Evolutionary conservation across 1,284 basidiomycete species (phyloP), one percentile per base, ranked within the genome.

Genomic region (Apiotrichum akiyoshidainum): DNA sequence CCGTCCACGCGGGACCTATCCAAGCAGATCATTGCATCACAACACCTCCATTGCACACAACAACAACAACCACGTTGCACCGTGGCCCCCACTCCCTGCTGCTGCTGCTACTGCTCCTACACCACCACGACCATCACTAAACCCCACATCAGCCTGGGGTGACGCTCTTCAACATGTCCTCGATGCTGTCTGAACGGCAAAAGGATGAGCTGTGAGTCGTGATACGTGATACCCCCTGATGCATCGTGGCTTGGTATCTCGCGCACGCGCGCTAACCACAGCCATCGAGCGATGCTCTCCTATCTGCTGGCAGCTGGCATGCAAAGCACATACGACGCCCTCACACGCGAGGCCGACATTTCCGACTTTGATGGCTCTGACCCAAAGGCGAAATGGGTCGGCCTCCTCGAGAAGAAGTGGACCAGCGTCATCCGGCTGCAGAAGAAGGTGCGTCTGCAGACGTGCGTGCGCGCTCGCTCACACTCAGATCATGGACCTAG

Each of bases 331-430:
- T 88, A 83, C 68, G 82, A 85, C 16, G 84, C 86, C 2, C 79
- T 92, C 54, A 84, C 84, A 68, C 68, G 77, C 31, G 88, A 91
- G 65, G 70, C 79, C 13, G 70, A 68, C 31, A 78, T 82, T 70
- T 70, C 81, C 41, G 86, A 87, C 58, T 91, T 91, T 72, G 82
- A 83, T 11, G 86, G 86, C 19, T 89, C 73, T 50, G 77, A 93
- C 80, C 85, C 90, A 17, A 90, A 88, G 70, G 86, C 88, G 51
- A 89, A 89, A 70, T 89, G 86, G 71, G 85, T 86, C 1, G 91
- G 90, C 0, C 79, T 95, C 59, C 79, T 95, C 60, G 92, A 92
- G 80, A 94, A 93, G 85, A 95, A 95, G 76, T 95, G 92, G 92
- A 93, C 90, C 31, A 89, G 87, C 70, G 90, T 94, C 22, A 92